Percentiles rank a stretch among this genome's conserved stretches.
phyloP scores from a whole-genome alignment of 169 alveolate genomes.

The Babesia bigemina region DNA sequence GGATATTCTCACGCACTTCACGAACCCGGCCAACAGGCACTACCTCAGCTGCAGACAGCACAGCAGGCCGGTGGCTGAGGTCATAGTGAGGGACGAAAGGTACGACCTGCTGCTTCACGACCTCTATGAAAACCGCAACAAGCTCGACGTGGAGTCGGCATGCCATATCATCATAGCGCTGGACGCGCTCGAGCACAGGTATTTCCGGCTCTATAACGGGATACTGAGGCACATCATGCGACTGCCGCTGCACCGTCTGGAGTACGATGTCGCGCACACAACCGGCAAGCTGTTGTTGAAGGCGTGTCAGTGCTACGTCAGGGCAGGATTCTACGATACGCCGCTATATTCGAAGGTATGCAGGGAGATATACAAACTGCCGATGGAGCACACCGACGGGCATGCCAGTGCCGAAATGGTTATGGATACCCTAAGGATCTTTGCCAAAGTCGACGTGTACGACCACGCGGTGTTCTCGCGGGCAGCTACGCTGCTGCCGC shows the following conservation, averaged over 20 bases:
- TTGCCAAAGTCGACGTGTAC: conserved; percentile 44
- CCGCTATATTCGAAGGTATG: conserved; percentile 61
- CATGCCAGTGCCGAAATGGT: conserved; percentile 7
- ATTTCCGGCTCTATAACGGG: conserved; percentile 71
- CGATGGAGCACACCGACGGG: not conserved
- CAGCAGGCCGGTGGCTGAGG: conserved; percentile 53
- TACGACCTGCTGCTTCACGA: conserved; percentile 72
- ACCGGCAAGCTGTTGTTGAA: conserved; percentile 51
- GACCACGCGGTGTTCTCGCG: conserved; percentile 28
- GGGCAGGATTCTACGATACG: conserved; percentile 54
- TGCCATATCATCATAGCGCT: conserved; percentile 77
- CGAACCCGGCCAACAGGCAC: conserved; percentile 53
- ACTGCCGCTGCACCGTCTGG: conserved; percentile 11
- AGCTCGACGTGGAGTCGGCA: conserved; percentile 74
- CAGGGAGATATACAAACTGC: conserved; percentile 25
- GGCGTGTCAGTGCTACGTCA: conserved; percentile 60
- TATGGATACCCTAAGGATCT: conserved; percentile 31
- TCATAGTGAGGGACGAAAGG: conserved; percentile 69
- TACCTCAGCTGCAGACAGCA: conserved; percentile 39
- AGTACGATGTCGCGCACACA: not conserved
- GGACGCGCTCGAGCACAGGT: conserved; percentile 69
- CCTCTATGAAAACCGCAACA: conserved; percentile 70
- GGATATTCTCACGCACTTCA: conserved; percentile 50
- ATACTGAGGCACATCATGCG: conserved; percentile 65
- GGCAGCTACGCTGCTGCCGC: conserved; percentile 1